Evolutionary conservation across 164 flowering plant genomes (phyloP).

Genomic region (Vitis rotundifolia): DNA sequence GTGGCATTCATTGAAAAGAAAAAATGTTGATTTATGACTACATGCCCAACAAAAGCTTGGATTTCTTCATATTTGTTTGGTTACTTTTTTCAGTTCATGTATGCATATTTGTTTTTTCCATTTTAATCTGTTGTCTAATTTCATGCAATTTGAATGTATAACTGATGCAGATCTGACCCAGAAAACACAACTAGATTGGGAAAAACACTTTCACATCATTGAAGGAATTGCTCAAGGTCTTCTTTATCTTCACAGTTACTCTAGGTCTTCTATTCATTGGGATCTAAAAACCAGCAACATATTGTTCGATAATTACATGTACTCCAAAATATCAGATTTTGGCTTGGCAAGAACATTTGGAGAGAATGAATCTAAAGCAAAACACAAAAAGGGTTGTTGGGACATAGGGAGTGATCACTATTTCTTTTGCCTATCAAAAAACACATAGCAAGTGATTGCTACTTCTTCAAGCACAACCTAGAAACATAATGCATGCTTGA

Average conservation of each 20-base stretch:
- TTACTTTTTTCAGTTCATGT: no score
- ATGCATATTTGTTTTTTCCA: no score
- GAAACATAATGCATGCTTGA: background rate
- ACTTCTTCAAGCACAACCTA: background rate
- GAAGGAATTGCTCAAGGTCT: slow-evolving; percentile 13
- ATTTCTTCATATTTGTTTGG: slow-evolving; percentile 11
- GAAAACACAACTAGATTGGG: slow-evolving; percentile 4
- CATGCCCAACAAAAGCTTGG: slow-evolving; percentile 11
- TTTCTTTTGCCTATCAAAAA: background rate
- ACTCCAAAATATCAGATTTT: slow-evolving; percentile 17
- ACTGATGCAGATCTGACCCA: slow-evolving; percentile 1
- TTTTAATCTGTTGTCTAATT: no score
- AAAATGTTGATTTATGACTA: slow-evolving; percentile 11
- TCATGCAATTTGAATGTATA: no score
- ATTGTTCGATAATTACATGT: slow-evolving; percentile 6
- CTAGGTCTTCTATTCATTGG: slow-evolving; percentile 10
- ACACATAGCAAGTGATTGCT: background rate
- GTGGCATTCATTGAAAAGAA: slow-evolving; percentile 7
- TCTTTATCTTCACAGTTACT: slow-evolving; percentile 13
- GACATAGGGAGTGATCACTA: slow-evolving; percentile 1
- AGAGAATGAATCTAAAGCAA: background rate
- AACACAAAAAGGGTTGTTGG: slow-evolving; percentile 7
- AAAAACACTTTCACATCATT: slow-evolving; percentile 4
- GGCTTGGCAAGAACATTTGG: slow-evolving; percentile 10
- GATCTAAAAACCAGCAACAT: slow-evolving; percentile 12